Conservation (phyloP, 176 grass and related monocot species). For the Oryza rufipogon region DNA sequence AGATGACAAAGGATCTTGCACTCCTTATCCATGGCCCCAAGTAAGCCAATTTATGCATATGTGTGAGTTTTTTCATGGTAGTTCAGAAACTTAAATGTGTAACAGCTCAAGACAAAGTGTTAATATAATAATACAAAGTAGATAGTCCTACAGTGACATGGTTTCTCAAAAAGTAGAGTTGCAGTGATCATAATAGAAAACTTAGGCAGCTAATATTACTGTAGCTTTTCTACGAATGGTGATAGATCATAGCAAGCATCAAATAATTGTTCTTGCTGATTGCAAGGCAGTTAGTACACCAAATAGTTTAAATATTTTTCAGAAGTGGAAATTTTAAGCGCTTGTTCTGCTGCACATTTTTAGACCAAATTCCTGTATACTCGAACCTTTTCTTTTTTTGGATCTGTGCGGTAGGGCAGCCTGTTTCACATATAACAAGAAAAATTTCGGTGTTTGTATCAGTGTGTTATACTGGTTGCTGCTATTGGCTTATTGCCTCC, state of each 20-base stretch:
- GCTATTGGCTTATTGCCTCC: neutral
- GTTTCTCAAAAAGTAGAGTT: neutral
- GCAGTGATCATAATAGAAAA: neutral
- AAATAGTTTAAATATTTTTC: slow-evolving; percentile 13
- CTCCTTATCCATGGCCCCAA: slow-evolving; percentile 89
- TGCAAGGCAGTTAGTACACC: neutral
- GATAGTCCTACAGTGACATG: neutral
- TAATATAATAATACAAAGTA: slow-evolving; percentile 7
- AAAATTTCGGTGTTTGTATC: neutral
- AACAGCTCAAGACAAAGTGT: neutral
- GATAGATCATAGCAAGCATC: neutral
- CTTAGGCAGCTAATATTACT: slow-evolving; percentile 18
- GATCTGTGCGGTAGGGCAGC: neutral
- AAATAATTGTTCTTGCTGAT: slow-evolving; percentile 2
- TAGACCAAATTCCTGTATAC: slow-evolving; percentile 2
- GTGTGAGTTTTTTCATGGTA: slow-evolving; percentile 1
- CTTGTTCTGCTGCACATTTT: slow-evolving; percentile 11
- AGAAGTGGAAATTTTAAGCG: neutral
- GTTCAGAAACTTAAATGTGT: slow-evolving; percentile 32
- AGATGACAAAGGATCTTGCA: slow-evolving; percentile 99
- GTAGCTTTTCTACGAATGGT: slow-evolving; percentile 4
- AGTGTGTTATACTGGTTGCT: slow-evolving; percentile 3
- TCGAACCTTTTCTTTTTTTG: neutral
- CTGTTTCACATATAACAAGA: neutral
- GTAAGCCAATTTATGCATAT: slow-evolving; percentile 54